phyloP scores from a whole-genome alignment of 345 rosid genomes.

The Pseudoturritis turrita region DNA sequence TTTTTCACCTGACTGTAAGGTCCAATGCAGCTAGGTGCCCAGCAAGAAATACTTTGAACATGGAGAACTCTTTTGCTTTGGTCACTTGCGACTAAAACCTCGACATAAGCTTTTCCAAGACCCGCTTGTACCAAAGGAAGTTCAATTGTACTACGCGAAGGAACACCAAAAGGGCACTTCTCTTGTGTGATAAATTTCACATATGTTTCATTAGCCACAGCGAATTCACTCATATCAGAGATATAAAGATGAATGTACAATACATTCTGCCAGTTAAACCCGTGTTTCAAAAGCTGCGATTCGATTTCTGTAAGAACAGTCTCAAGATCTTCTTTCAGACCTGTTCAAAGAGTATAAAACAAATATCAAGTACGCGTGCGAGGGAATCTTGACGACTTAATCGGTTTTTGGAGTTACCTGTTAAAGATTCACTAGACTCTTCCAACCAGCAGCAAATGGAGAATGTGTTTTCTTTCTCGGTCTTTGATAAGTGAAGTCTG shows the following conservation, averaged over 20 bases:
- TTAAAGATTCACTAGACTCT: slow-evolving; percentile 41
- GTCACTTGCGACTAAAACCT: slow-evolving; percentile 70
- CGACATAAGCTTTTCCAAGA: slow-evolving; percentile 73
- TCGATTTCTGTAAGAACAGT: slow-evolving; percentile 56
- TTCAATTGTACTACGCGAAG: slow-evolving; percentile 94
- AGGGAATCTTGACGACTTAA: background rate
- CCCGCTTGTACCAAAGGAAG: slow-evolving; percentile 71
- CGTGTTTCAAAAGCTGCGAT: slow-evolving; percentile 47
- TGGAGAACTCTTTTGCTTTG: slow-evolving; percentile 84
- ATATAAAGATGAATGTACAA: slow-evolving; percentile 86
- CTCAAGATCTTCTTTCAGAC: slow-evolving; percentile 66
- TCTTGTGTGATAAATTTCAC: slow-evolving; percentile 82
- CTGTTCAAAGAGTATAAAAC: slow-evolving; percentile 33
- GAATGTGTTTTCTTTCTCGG: slow-evolving; percentile 49
- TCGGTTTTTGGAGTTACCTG: slow-evolving; percentile 44
- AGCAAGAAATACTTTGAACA: slow-evolving; percentile 90
- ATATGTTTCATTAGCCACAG: slow-evolving; percentile 78
- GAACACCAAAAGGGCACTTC: slow-evolving; percentile 92
- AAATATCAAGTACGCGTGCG: background rate
- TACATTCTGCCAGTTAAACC: slow-evolving; percentile 73
- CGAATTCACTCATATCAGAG: slow-evolving; percentile 78
- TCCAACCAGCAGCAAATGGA: slow-evolving; percentile 87
- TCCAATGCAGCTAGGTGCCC: slow-evolving; percentile 99
- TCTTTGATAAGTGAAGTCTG: slow-evolving; percentile 46
- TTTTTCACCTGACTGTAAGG: slow-evolving; percentile 88